Evolutionary conservation across 345 rosid species (phyloP), one percentile per base, ranked within the genome.

Genomic region (Alliaria petiolata): DNA sequence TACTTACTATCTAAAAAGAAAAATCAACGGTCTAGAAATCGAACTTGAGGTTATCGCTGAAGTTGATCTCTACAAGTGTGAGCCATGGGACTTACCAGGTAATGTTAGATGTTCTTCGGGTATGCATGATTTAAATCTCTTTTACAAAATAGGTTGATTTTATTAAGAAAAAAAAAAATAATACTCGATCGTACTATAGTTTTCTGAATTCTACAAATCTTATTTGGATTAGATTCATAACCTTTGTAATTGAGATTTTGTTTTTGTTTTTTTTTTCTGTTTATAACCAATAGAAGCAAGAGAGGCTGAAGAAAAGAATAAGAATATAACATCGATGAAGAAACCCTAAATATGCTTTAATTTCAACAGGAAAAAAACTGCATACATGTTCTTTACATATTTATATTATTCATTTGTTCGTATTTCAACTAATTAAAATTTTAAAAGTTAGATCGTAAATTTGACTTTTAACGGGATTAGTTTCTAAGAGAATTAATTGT

Each of bases 41-140:
- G 92, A 87, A 53, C 70, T 87, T 59, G 92, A 87, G 67, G 71
- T 89, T 70, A 89, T 89, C 51, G 89, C 90, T 25, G 96, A 89
- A 83, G 87, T 87, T 11, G 92, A 89, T 82, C 88, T 87, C 62
- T 89, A 87, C 81, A 87, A 89, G 76, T 89, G 90, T 71, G 96
- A 89, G 66, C 96, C 96, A 8, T 85, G 96, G 92, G 96, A 89
- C 64, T 85, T 89, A 54, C 92, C 96, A 35, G 96, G 96, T 86
- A 58, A n/a, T 14, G 7, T 38, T 8, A 7, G 17, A 39, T 38
- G 20, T 38, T 50, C 22, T 6, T 36, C n/a, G 2, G 17, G 14
- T 69, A 59, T 59, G 50, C 60, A 38, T 49, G 2, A 31, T 30
- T 40, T 42, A 5, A 19, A 52, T 52, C 7, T 50, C 3, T n/a